phyloP scores from a whole-genome alignment of 176 grass and related monocot species.

The Carex kokanica region DNA sequence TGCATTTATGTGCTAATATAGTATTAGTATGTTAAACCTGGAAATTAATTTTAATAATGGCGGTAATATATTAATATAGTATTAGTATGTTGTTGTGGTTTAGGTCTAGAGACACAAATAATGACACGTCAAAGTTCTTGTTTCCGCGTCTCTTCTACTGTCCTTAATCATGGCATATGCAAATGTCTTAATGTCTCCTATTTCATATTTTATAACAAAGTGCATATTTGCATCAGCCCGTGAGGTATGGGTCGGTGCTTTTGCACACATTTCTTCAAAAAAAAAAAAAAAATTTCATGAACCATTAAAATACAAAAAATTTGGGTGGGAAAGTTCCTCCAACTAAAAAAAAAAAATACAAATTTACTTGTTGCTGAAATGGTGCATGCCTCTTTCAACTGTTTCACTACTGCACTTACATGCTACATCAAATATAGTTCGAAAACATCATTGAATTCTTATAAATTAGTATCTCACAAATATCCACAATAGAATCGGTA shows the following conservation, averaged over 20 bases:
- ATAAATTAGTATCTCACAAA: background rate
- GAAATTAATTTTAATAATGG: background rate
- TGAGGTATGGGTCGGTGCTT: conserved; percentile 16
- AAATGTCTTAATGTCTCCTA: background rate
- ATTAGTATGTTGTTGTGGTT: no score
- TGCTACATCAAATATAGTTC: background rate
- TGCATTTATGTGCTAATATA: no score
- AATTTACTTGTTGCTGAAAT: background rate
- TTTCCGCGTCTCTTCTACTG: background rate
- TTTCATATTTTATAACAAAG: background rate
- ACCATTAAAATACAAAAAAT: background rate
- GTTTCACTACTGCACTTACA: no score
- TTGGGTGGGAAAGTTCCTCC: background rate
- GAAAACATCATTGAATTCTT: background rate
- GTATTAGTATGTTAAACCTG: background rate
- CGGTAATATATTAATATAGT: no score
- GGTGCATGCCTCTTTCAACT: background rate
- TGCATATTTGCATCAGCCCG: background rate
- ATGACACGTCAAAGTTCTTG: no score
- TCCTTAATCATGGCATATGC: conserved; percentile 2
- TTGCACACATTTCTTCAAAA: background rate
- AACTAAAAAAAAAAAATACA: background rate
- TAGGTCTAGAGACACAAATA: no score
- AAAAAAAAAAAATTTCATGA: background rate
- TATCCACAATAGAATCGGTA: no score